A percentile compares a stretch with the other conserved stretches of the same genome.
Conservation (phyloP, 2,329 filamentous ascomycete species). For the Penicillium sp. region DNA sequence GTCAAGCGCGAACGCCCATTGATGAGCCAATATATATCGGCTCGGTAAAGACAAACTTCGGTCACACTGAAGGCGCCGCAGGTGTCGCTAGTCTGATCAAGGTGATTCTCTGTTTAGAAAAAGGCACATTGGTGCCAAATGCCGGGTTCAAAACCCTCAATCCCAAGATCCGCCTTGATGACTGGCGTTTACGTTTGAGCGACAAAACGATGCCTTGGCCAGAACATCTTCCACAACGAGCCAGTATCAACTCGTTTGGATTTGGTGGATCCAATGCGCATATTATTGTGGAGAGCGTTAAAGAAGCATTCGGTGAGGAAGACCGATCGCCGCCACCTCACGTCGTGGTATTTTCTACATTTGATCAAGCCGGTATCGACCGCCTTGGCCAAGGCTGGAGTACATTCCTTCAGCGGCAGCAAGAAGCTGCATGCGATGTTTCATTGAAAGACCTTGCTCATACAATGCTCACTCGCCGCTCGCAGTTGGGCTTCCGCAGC, state of each 20-base stretch:
- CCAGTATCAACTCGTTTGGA: constrained; percentile 30
- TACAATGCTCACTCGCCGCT: constrained; percentile 19
- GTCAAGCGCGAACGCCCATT: constrained; percentile 6
- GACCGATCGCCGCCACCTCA: constrained; percentile 10
- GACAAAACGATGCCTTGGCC: constrained; percentile 22
- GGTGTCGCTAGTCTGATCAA: constrained; percentile 52
- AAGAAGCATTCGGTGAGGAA: constrained; percentile 10
- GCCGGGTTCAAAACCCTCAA: constrained; percentile 45
- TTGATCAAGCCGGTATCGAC: constrained; percentile 19
- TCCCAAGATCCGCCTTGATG: constrained; percentile 37
- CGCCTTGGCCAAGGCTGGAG: constrained; percentile 13
- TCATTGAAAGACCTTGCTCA: constrained; percentile 11
- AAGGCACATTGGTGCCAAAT: constrained; percentile 45
- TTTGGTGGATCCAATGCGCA: constrained; percentile 30
- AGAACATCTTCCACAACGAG: constrained; percentile 15
- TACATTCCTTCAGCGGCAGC: constrained; percentile 8
- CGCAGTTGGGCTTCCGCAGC: constrained; percentile 19
- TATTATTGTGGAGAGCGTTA: constrained; percentile 21
- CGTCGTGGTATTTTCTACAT: constrained; percentile 19
- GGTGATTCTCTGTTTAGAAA: constrained; percentile 43
- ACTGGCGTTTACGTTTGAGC: constrained; percentile 19
- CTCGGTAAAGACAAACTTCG: constrained; percentile 35
- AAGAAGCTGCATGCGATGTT: constrained; percentile 5
- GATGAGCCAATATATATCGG: constrained; percentile 27
- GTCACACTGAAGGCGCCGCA: constrained; percentile 52